Conservation (phyloP, 2,329 filamentous ascomycete genomes). For the Beauveria asiatica region DNA sequence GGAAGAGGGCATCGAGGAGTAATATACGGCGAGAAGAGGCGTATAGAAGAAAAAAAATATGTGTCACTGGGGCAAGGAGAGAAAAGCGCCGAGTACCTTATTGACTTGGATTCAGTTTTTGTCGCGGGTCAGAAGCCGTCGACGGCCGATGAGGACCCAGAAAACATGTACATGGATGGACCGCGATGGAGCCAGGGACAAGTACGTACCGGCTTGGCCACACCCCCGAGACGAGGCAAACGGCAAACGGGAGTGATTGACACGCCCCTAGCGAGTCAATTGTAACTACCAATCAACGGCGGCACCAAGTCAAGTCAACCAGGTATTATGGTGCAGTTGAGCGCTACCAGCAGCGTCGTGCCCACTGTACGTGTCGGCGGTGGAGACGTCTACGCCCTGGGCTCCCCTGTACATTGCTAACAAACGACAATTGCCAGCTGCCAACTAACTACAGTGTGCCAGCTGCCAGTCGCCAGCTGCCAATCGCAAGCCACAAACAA, state of each 20-base stretch:
- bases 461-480: neutral
- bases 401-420: neutral
- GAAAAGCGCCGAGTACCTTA: neutral
- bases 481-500: neutral
- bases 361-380: constrained; percentile 5
- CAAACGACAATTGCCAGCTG: neutral
- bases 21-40: neutral
- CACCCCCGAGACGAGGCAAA: neutral
- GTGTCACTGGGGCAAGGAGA: neutral
- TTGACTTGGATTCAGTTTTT: neutral
- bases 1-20: constrained; percentile 7
- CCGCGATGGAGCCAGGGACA: neutral
- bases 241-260: neutral
- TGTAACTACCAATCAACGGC: neutral
- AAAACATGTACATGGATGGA: constrained; percentile 5
- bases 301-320: too few species aligned
- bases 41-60: neutral
- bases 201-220: neutral
- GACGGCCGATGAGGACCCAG: constrained; percentile 6
- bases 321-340: too few species aligned
- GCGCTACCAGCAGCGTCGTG: neutral
- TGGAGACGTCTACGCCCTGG: constrained; percentile 3
- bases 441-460: neutral
- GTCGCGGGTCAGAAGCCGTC: constrained; percentile 9
- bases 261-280: neutral